Base-by-base conservation (phyloP, 2,329 filamentous ascomycete genomes). In the Pseudogymnoascus sp. region DNA sequence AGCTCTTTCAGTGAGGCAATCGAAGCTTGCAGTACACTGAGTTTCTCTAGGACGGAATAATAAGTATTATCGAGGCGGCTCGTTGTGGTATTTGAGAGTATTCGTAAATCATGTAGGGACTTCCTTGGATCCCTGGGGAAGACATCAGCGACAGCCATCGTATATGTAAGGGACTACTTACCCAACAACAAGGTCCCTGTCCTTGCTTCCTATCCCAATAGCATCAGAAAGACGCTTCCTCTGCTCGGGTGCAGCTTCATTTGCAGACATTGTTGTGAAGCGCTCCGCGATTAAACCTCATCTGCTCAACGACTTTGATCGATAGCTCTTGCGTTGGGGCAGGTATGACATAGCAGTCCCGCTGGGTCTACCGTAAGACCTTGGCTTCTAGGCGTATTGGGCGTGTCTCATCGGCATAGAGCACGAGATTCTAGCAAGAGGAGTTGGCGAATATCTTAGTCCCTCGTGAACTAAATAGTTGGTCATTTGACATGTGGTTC, bases 61-160 rank as follows among this genome's bases (percentile, higher is more conserved):
- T 92, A 93, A 2, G 87, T 87, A 64, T 88, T 84, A 72, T 93
- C 89, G 43, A 93, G 82, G 36, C 82, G 82, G 65, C 82, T 80
- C 14, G 86, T 89, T 23, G 86, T 84, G 21, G 79, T 75, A 63
- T 84, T 80, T 21, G 88, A 88, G 72, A 86, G 81, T 34, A 80
- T 76, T 68, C 81, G 81, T 9, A 92, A 78, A 59, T 82, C 77
- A 23, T 73, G 71, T 0, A 87, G 75, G 3, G 82, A 80, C 63
- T 80, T 80, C 66, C 78, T 79, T 18, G 87, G 69, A 59, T 79
- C 80, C 64, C 84, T 85, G 67, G 62, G n/a, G 8, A 59, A 8
- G 28, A 21, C 14, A 28, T 63, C 37, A 62, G 66, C 62, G 38
- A 64, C 53, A 59, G 38, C 43, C 9, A 9, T 31, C 59, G 62